Evolutionary conservation across 2,329 filamentous ascomycete genomes (phyloP), one percentile per base, ranked within the genome.

Genomic region (Graphium sp.): DNA sequence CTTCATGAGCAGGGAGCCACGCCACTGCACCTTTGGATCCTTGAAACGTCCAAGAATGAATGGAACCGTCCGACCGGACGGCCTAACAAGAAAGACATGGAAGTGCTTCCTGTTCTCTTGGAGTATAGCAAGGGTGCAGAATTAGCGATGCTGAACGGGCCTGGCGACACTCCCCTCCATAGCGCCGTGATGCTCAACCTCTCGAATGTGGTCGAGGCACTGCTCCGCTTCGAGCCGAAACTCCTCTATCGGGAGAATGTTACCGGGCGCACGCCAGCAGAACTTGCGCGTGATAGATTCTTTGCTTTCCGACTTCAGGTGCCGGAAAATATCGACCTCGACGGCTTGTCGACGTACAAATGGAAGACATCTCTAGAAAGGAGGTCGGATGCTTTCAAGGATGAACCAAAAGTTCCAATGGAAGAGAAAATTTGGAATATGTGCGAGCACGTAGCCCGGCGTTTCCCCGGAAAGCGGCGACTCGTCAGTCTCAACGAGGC

Each of bases 241-340:
- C 55, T 84, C 2, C 52, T 83, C 1, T 62, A 67, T 38, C 66
- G 73, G 14, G 82, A 89, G 45, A 85, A 85, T 38, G 69, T 78
- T 0, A 78, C 78, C 0, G 82, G 82, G 2, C 62, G 67, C 11
- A 89, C 80, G 0, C 75, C 81, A 0, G 58, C 63, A 17, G 80
- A 89, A 39, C 50, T 80, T 27, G 69, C 74, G 0, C 55, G 66
- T 28, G 72, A 78, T 18, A 26, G 29, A 2, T 60, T 62, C 34
- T 50, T 66, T 3, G 47, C 51, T 6, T 40, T 44, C 6, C 48
- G 48, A 24, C 47, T 60, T n/a, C 27, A 33, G 18, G 36, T 37
- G 12, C 46, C 43, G 7, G 18, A 37, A 1, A 19, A 16, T 4
- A 5, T 35, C 8, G 5, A 22, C 5, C 22, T 16, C 11, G 5